Percentiles rank a stretch among this genome's conserved stretches.
Evolutionary conservation across 225 moss, liverwort and hornwort genomes (phyloP).

Genomic region (Straminergon stramineum): DNA sequence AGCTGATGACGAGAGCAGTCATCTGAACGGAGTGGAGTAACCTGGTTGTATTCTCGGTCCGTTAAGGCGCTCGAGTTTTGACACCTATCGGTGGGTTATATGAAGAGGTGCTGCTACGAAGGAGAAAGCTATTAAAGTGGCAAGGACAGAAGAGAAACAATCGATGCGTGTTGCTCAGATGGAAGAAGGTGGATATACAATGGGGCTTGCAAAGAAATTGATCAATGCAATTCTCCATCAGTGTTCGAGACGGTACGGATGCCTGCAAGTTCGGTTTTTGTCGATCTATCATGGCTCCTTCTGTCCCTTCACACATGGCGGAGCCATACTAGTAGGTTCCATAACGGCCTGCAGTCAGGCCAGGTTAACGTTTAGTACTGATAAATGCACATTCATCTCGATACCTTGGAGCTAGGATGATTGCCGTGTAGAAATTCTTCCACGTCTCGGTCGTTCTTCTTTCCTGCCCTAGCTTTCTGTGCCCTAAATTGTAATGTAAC

Average conservation of each 20-base stretch:
- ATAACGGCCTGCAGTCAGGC: slow-evolving; percentile 9
- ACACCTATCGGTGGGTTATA: background rate
- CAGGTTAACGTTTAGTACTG: slow-evolving; percentile 16
- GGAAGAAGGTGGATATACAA: background rate
- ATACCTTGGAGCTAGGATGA: slow-evolving; percentile 5
- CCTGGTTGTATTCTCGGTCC: background rate
- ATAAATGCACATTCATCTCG: slow-evolving; percentile 12
- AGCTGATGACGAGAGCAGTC: slow-evolving; percentile 5
- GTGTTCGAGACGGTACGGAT: slow-evolving; percentile 12
- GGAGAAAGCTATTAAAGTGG: slow-evolving; percentile 2
- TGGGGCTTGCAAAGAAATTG: background rate
- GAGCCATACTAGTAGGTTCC: slow-evolving; percentile 14
- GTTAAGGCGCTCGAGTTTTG: background rate
- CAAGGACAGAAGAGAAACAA: background rate
- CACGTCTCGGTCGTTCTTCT: background rate
- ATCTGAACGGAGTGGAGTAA: background rate
- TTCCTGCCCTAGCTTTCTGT: slow-evolving; percentile 1
- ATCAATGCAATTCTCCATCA: background rate
- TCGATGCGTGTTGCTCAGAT: background rate
- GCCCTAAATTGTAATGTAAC: slow-evolving; percentile 19
- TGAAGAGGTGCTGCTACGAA: background rate
- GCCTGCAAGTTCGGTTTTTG: slow-evolving; percentile 13
- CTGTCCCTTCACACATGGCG: slow-evolving; percentile 11
- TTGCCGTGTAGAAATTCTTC: background rate
- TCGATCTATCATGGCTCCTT: slow-evolving; percentile 15